Evolutionary conservation across 805 yeast genomes (phyloP).

Genomic region (Hanseniaspora meyeri): DNA sequence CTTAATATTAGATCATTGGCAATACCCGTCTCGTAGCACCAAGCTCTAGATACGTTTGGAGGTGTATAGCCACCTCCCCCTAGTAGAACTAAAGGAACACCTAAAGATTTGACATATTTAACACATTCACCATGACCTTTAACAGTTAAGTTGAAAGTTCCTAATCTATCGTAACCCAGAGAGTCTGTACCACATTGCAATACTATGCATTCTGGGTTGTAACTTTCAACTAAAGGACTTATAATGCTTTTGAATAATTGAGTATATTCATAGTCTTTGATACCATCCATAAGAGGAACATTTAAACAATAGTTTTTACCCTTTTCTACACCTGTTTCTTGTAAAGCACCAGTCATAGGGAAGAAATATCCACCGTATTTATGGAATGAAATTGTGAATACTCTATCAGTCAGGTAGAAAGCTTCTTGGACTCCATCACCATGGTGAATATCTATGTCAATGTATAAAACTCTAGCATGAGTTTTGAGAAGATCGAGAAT

Average conservation of each 20-base stretch:
- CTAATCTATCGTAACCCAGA: constrained; percentile 85
- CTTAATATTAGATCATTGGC: constrained; percentile 68
- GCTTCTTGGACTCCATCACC: constrained; percentile 96
- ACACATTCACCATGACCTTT: constrained; percentile 94
- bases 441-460: constrained; percentile 85
- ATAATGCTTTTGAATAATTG: constrained; percentile 52
- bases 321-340: constrained; percentile 72
- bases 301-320: constrained; percentile 77
- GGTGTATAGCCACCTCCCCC: constrained; percentile 99
- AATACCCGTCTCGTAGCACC: constrained; percentile 89
- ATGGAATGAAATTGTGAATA: constrained; percentile 82
- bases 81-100: constrained; percentile 79
- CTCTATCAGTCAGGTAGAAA: constrained; percentile 80
- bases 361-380: constrained; percentile 76
- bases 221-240: constrained; percentile 75
- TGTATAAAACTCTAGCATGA: constrained; percentile 75
- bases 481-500: constrained; percentile 65
- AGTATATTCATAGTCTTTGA: constrained; percentile 62
- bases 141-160: constrained; percentile 89
- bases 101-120: constrained; percentile 70
- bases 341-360: constrained; percentile 83
- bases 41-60: constrained; percentile 87
- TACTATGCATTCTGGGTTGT: constrained; percentile 93
- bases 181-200: constrained; percentile 98
- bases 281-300: constrained; percentile 84